phyloP scores from a whole-genome alignment of 805 yeast species.

The Candida berthetii region DNA sequence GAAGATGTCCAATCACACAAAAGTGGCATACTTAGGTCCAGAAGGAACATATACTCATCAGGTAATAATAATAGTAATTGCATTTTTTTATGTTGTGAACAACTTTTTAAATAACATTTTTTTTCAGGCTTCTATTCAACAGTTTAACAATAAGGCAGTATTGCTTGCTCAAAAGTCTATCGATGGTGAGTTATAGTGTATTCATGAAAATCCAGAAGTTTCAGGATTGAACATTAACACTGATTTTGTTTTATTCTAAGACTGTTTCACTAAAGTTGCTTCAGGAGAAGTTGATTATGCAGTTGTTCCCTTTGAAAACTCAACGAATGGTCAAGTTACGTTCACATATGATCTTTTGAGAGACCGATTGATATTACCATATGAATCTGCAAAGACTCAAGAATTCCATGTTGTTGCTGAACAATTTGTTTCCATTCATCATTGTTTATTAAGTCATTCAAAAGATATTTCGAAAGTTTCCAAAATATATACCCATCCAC shows the following conservation, averaged over 20 bases:
- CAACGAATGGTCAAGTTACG: constrained; percentile 91
- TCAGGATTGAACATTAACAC: not conserved
- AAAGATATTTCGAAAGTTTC: constrained; percentile 37
- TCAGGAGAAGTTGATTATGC: constrained; percentile 51
- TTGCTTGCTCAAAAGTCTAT: constrained; percentile 15
- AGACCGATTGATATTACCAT: constrained; percentile 44
- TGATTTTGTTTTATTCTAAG: constrained; percentile 29
- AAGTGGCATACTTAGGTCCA: constrained; percentile 82
- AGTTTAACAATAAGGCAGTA: constrained; percentile 33
- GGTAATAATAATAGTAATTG: constrained; percentile 26
- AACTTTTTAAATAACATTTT: not conserved
- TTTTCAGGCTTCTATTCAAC: constrained; percentile 48
- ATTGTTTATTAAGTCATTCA: constrained; percentile 55
- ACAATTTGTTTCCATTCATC: constrained; percentile 78
- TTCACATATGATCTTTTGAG: constrained; percentile 78
- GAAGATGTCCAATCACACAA: constrained; percentile 10
- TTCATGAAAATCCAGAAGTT: no score
- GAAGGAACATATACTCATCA: constrained; percentile 91
- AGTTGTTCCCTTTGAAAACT: constrained; percentile 88
- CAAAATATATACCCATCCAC: constrained; percentile 86
- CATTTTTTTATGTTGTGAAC: not conserved
- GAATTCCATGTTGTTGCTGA: constrained; percentile 60
- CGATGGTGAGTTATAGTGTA: constrained; percentile 8
- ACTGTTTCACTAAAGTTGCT: constrained; percentile 54
- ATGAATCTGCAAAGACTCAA: constrained; percentile 15